phyloP scores from a whole-genome alignment of 306 rosid species.

The Castanopsis chinensis region DNA sequence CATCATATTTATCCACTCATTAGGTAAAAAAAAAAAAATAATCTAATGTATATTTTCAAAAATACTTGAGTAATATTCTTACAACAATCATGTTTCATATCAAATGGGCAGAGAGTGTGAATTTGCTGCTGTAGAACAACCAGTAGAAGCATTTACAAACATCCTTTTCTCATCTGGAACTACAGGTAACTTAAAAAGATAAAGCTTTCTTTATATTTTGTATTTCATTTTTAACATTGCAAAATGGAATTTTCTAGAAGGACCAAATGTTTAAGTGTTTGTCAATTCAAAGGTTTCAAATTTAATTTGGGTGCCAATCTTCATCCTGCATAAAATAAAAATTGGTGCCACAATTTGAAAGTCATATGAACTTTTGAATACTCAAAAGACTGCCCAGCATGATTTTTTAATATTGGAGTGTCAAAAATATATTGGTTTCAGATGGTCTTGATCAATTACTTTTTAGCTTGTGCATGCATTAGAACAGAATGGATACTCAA shows the following conservation, averaged over 20 bases:
- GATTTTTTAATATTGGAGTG: not conserved
- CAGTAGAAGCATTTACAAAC: conserved; percentile 65
- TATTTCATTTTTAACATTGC: not conserved
- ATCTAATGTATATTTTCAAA: not conserved
- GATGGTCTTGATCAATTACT: not conserved
- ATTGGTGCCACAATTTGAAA: not conserved
- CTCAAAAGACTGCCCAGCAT: not conserved
- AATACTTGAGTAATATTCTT: not conserved
- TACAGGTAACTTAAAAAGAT: conserved; percentile 52
- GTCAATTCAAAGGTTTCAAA: not conserved
- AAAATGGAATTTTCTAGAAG: not conserved
- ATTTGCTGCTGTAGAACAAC: conserved; percentile 66
- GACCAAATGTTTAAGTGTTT: not conserved
- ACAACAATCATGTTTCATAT: conserved; percentile 7
- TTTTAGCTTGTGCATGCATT: not conserved
- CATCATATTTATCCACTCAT: not conserved
- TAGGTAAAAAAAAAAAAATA: not conserved
- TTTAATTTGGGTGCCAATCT: not conserved
- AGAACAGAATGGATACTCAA: not conserved
- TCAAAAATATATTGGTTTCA: not conserved
- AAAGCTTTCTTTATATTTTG: not conserved
- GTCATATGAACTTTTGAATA: not conserved
- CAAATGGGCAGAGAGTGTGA: conserved; percentile 65
- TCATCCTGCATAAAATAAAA: not conserved
- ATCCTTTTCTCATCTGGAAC: conserved; percentile 98